Evolutionary conservation across 768 basidiomycete species (phyloP).

Genomic region (Galerina sulciceps): DNA sequence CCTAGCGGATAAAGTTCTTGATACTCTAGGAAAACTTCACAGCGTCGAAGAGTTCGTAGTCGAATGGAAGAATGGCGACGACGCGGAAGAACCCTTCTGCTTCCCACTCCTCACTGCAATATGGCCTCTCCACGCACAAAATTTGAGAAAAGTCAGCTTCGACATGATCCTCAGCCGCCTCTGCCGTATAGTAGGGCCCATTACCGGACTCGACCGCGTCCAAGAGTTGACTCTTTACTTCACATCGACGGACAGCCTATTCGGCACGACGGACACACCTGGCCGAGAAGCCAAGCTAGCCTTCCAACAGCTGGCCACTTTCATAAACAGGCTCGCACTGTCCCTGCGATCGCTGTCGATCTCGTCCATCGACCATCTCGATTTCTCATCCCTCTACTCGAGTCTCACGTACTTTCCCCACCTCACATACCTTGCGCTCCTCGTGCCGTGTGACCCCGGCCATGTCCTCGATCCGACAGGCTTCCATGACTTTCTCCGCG

Average conservation of each 20-base stretch:
- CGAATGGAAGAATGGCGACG: conserved; percentile 18
- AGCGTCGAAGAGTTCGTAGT: conserved; percentile 12
- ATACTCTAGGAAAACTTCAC: conserved; percentile 9
- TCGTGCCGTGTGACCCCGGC: conserved; percentile 19
- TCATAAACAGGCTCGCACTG: conserved; percentile 17
- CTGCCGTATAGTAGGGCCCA: conserved; percentile 9
- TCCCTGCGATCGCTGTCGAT: conserved; percentile 17
- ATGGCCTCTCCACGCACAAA: conserved; percentile 7
- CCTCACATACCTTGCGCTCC: conserved; percentile 12
- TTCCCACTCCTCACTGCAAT: conserved; percentile 17
- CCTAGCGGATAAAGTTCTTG: conserved; percentile 19
- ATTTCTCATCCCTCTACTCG: conserved; percentile 19
- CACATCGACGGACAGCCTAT: background rate
- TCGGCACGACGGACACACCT: background rate
- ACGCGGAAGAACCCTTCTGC: conserved; percentile 17
- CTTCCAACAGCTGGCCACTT: conserved; percentile 13
- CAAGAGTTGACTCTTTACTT: conserved; percentile 10
- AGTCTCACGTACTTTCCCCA: conserved; percentile 18
- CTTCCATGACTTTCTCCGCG: conserved; percentile 16
- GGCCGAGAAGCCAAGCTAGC: conserved; percentile 7
- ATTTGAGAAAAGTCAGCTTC: conserved; percentile 7
- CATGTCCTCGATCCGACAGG: conserved; percentile 20
- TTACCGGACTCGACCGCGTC: conserved; percentile 14
- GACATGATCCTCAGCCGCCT: conserved; percentile 17
- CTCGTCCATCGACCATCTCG: conserved; percentile 16